These are phyloP conservation scores for Lotus japonicus DNA, from an alignment of 306 rosid species.

Conservation along the genomic window DNA sequence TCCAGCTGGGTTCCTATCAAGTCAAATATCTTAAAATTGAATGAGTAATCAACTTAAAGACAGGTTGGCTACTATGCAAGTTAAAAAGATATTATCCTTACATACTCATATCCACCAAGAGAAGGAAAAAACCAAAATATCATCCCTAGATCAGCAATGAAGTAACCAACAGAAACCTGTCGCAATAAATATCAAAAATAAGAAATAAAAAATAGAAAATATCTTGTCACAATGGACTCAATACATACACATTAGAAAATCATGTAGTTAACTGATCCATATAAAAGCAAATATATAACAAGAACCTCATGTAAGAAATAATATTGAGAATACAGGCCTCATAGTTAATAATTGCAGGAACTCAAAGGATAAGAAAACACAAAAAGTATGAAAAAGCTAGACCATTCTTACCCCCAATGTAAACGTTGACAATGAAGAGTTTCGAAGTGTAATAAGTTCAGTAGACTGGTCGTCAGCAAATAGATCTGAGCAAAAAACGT, in stretches of 20 bases:
- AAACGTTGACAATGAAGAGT: slow-evolving; percentile 58
- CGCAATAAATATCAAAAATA: slow-evolving; percentile 13
- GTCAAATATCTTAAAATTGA: slow-evolving; percentile 29
- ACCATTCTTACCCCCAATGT: slow-evolving; percentile 58
- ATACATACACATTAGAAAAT: not conserved
- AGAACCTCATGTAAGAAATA: not conserved
- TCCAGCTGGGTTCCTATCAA: slow-evolving; percentile 21
- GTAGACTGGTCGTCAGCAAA: slow-evolving; percentile 41
- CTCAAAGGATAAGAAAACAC: not conserved
- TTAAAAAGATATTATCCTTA: slow-evolving; percentile 45
- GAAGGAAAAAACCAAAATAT: slow-evolving; percentile 84
- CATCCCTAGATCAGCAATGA: slow-evolving; percentile 68
- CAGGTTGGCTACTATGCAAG: not conserved
- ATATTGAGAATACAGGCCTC: not conserved
- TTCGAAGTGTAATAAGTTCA: slow-evolving; percentile 43
- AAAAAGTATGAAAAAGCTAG: not conserved
- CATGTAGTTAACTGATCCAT: not conserved
- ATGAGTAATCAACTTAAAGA: slow-evolving; percentile 11
- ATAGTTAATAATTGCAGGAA: not conserved
- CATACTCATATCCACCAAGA: slow-evolving; percentile 92
- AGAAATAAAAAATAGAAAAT: slow-evolving; percentile 8
- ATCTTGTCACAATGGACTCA: not conserved
- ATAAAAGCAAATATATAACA: not conserved
- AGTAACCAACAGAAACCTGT: slow-evolving; percentile 91
- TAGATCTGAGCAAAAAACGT: slow-evolving; percentile 71